phyloP scores from a whole-genome alignment of 2,329 filamentous ascomycete species.

The Trematosphaeria pertusa region DNA sequence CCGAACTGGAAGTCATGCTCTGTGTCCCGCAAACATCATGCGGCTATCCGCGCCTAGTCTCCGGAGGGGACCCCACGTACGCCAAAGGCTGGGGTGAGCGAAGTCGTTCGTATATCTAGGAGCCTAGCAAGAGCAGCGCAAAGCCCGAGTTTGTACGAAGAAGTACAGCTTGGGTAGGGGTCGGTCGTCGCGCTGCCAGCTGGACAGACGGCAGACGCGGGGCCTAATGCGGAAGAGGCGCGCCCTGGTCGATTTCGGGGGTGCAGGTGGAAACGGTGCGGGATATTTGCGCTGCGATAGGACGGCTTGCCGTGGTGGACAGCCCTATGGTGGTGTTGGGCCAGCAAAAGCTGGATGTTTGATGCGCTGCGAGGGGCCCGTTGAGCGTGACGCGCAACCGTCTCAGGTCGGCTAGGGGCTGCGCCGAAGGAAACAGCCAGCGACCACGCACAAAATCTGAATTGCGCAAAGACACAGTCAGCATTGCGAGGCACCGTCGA shows the following conservation, averaged over 20 bases:
- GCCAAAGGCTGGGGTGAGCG: neutral
- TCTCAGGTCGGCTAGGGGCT: conserved; percentile 37
- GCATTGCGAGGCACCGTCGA: conserved; percentile 38
- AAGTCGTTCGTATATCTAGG: neutral
- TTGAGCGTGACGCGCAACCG: conserved; percentile 34
- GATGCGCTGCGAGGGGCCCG: conserved; percentile 18
- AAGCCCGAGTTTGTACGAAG: neutral
- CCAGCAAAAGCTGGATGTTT: conserved; percentile 14
- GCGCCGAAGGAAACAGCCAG: conserved; percentile 18
- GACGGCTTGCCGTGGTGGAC: neutral
- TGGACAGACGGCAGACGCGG: neutral
- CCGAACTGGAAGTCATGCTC: conserved; percentile 50
- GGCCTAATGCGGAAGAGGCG: neutral
- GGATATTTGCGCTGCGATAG: too few species aligned
- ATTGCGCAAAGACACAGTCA: conserved; percentile 35
- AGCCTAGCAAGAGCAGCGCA: neutral
- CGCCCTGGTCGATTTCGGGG: neutral
- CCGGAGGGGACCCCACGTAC: neutral
- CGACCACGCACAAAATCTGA: conserved; percentile 23
- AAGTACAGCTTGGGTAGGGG: too few species aligned
- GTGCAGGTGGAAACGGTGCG: conserved; percentile 1
- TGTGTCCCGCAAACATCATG: conserved; percentile 47
- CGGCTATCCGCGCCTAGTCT: conserved; percentile 41
- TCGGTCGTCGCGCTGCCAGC: neutral
- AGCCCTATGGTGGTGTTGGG: conserved; percentile 13